These are phyloP conservation scores for Chloranthus sessilifolius DNA, from an alignment of 164 flowering plant species.

Conservation along the genomic window DNA sequence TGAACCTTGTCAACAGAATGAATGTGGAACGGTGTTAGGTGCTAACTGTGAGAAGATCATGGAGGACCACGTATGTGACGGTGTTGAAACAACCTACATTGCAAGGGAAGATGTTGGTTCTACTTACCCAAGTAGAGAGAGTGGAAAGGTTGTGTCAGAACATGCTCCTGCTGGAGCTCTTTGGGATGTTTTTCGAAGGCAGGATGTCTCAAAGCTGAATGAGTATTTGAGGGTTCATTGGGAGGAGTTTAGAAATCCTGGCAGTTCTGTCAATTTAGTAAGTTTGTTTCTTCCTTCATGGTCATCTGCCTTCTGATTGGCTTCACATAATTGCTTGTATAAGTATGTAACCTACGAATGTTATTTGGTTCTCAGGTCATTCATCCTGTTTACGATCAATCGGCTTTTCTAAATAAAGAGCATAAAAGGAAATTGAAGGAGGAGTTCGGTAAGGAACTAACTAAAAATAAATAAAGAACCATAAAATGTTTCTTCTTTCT, in stretches of 20 bases:
- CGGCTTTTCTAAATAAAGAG: slow-evolving; percentile 41
- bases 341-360: too few species aligned
- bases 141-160: slow-evolving; percentile 13
- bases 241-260: slow-evolving; percentile 36
- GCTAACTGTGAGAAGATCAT: slow-evolving; percentile 26
- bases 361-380: slow-evolving; percentile 37
- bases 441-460: slow-evolving; percentile 67
- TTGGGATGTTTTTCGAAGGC: slow-evolving; percentile 86
- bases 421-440: slow-evolving; percentile 71
- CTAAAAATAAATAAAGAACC: too few species aligned
- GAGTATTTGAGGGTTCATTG: slow-evolving; percentile 57
- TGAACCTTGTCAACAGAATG: slow-evolving; percentile 24
- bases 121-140: slow-evolving; percentile 16
- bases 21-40: slow-evolving; percentile 17
- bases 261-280: slow-evolving; percentile 30
- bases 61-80: slow-evolving; percentile 26
- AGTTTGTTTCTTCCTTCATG: slow-evolving; percentile 16
- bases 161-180: slow-evolving; percentile 43
- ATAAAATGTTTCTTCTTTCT: too few species aligned
- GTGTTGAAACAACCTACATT: slow-evolving; percentile 16
- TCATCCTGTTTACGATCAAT: slow-evolving; percentile 46
- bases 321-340: neutral
- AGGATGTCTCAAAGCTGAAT: slow-evolving; percentile 70
- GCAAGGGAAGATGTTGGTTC: slow-evolving; percentile 25
- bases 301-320: neutral